Evolutionary conservation across 345 rosid species (phyloP).

Genomic region (Camelina hispida): DNA sequence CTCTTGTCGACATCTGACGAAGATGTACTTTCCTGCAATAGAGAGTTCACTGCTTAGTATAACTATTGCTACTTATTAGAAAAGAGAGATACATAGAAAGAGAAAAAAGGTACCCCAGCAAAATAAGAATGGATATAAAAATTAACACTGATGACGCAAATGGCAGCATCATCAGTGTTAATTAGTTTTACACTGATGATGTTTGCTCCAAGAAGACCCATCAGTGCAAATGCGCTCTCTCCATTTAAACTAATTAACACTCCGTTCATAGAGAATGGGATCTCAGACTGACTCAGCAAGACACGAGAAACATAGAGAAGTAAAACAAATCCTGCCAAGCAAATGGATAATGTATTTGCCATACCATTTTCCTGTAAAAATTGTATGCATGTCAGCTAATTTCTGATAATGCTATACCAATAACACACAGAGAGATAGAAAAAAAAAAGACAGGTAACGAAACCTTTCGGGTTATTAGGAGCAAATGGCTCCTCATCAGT

Average conservation of each 20-base stretch:
- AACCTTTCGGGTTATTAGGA: conserved; percentile 77
- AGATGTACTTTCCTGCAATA: conserved; percentile 63
- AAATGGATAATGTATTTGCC: conserved; percentile 60
- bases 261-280: conserved; percentile 65
- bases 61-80: conserved; percentile 15
- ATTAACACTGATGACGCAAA: no score
- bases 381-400: conserved; percentile 31
- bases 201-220: conserved; percentile 99
- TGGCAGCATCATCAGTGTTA: no score
- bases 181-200: no score
- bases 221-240: conserved; percentile 77
- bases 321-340: conserved; percentile 62
- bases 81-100: neutral
- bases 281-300: conserved; percentile 77
- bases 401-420: conserved; percentile 22
- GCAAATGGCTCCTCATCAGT: conserved; percentile 83
- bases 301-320: conserved; percentile 71
- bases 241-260: conserved; percentile 62
- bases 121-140: conserved; percentile 95
- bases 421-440: neutral
- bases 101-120: conserved; percentile 59
- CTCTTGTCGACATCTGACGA: conserved; percentile 56
- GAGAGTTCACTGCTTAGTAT: conserved; percentile 28
- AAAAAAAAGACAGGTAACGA: conserved; percentile 32
- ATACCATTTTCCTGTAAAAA: conserved; percentile 64